A percentile compares a stretch with the other conserved stretches of the same genome.
phyloP scores from a whole-genome alignment of 164 flowering plant genomes.

The Nymphaea thermarum region DNA sequence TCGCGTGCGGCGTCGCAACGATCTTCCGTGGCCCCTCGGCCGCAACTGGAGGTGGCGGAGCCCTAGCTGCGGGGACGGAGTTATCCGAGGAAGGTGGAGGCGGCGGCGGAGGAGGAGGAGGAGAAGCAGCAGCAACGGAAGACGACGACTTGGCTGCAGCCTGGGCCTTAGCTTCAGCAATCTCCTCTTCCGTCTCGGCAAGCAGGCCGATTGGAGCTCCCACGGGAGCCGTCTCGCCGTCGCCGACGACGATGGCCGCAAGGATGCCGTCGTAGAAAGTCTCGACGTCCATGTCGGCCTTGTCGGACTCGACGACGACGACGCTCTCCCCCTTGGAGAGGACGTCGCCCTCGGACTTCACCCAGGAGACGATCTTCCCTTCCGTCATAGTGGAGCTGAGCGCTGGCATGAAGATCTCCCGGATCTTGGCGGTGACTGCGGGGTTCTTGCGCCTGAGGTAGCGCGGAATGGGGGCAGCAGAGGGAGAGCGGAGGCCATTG shows the following conservation, averaged over 20 bases:
- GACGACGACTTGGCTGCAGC: conserved; percentile 27
- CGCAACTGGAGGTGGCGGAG: conserved; percentile 7
- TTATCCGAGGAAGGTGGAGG: conserved; percentile 10
- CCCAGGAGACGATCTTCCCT: conserved; percentile 89
- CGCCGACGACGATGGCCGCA: conserved; percentile 77
- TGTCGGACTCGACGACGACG: conserved; percentile 91
- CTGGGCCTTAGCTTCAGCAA: conserved; percentile 60
- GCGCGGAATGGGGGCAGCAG: background rate
- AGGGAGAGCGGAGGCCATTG: conserved; percentile 5
- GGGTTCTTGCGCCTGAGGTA: background rate
- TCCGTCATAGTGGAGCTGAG: conserved; percentile 96
- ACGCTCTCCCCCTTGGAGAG: conserved; percentile 87
- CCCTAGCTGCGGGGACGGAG: conserved; percentile 15
- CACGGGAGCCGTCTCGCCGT: conserved; percentile 79
- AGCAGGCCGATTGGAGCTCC: conserved; percentile 80
- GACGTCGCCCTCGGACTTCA: conserved; percentile 78
- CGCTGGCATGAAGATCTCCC: conserved; percentile 97
- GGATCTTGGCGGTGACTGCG: conserved; percentile 49
- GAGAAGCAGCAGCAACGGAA: conserved; percentile 10
- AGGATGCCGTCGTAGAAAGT: conserved; percentile 86
- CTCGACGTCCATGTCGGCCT: conserved; percentile 97
- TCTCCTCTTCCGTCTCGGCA: conserved; percentile 73
- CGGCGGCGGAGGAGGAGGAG: conserved; percentile 23
- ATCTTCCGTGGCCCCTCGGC: conserved; percentile 30
- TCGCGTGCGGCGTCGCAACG: conserved; percentile 74